phyloP scores from a whole-genome alignment of 257 asterid species.

The Salvia hispanica region DNA sequence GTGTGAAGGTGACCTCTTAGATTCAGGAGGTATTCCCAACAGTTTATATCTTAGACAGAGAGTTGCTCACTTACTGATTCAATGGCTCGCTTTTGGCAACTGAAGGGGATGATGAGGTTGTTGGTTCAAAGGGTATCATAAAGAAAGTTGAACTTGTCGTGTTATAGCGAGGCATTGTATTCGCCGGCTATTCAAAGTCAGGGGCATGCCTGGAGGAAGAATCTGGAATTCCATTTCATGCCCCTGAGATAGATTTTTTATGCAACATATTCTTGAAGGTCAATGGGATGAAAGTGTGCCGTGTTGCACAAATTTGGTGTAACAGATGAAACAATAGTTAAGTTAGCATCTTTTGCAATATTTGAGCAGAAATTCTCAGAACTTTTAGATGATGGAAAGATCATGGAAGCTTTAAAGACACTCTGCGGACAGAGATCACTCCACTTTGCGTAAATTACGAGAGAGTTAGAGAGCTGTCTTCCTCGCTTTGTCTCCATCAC shows the following conservation, averaged over 20 bases:
- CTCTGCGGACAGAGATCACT: slow-evolving; percentile 71
- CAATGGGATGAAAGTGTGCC: slow-evolving; percentile 77
- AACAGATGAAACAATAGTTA: slow-evolving; percentile 51
- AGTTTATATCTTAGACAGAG: slow-evolving; percentile 49
- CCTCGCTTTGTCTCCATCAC: slow-evolving; percentile 53
- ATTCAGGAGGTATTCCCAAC: slow-evolving; percentile 53
- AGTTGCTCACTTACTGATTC: slow-evolving; percentile 53
- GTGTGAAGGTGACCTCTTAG: slow-evolving; percentile 64
- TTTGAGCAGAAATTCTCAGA: slow-evolving; percentile 83
- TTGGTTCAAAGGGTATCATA: slow-evolving; percentile 69
- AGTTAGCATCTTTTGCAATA: slow-evolving; percentile 65
- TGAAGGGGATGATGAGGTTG: slow-evolving; percentile 64
- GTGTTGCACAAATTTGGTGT: slow-evolving; percentile 53
- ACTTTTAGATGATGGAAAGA: slow-evolving; percentile 55
- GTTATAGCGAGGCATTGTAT: slow-evolving; percentile 77
- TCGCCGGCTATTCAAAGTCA: slow-evolving; percentile 75
- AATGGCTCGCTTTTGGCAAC: slow-evolving; percentile 68
- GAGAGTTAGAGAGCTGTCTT: slow-evolving; percentile 67
- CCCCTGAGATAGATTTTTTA: slow-evolving; percentile 61
- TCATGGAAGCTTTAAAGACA: slow-evolving; percentile 77
- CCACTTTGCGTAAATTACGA: slow-evolving; percentile 54
- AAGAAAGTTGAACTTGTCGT: slow-evolving; percentile 75
- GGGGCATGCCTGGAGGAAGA: slow-evolving; percentile 77
- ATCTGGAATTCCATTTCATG: slow-evolving; percentile 67
- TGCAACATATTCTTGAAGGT: slow-evolving; percentile 75